Conservation (phyloP, 306 rosid species). For the Glycyrrhiza uralensis region DNA sequence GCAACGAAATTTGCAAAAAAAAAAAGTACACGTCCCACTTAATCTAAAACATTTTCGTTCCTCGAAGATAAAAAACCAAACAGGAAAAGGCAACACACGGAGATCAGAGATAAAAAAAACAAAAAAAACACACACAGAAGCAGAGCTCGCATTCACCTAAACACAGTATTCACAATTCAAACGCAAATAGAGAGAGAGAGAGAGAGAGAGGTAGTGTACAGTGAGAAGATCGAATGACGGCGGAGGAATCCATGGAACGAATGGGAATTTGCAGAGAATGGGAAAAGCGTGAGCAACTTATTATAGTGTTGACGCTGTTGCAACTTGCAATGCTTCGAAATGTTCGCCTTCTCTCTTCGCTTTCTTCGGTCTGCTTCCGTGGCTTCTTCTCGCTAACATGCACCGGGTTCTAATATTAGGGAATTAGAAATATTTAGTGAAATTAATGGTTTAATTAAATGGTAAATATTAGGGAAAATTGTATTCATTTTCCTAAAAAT, state of each 20-base stretch:
- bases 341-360: slow-evolving; percentile 48
- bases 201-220: slow-evolving; percentile 46
- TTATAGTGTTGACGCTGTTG: background rate
- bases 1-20: background rate
- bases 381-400: slow-evolving; percentile 25
- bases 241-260: slow-evolving; percentile 65
- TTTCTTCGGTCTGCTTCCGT: slow-evolving; percentile 43
- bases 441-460: no score
- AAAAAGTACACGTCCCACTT: no score
- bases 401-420: slow-evolving; percentile 23
- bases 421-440: no score
- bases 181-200: background rate
- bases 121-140: no score
- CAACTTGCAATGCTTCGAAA: slow-evolving; percentile 35
- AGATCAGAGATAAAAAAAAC: slow-evolving; percentile 15
- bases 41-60: background rate
- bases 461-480: no score
- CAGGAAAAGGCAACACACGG: background rate
- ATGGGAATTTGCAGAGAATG: background rate
- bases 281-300: background rate
- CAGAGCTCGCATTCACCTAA: background rate
- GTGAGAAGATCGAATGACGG: slow-evolving; percentile 53
- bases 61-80: background rate
- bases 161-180: background rate
- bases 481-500: no score